Base-by-base conservation (phyloP, 2,329 filamentous ascomycete genomes). In the Xylaria sp. region DNA sequence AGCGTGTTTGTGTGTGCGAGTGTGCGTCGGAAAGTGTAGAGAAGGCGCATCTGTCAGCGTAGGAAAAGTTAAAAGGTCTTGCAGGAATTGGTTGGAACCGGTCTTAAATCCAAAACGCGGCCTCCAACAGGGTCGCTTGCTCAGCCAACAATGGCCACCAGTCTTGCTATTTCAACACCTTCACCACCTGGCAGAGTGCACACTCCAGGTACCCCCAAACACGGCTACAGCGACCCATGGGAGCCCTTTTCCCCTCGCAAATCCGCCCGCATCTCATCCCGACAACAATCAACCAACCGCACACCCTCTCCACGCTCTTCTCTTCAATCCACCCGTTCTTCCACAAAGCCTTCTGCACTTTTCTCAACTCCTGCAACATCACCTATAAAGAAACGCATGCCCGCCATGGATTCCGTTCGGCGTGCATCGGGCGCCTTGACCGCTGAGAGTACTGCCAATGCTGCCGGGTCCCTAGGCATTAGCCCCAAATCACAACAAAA, bases 231-330 rank as follows among this genome's bases (percentile, higher is more conserved):
- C 73, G 92, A 94, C 80, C 82, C 84, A 71, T 94, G 90, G 84
- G 87, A 92, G 76, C 92, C 92, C 54, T 94, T 90, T 77, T 89
- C 90, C 69, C 90, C 91, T 64, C 88, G 91, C 79, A 91, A 92
- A 76, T 92, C 90, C 3, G 86, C 87, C 69, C 87, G 91, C 73
- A 85, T 92, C 74, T 88, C 88, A 66, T 84, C 85, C n/a, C 63
- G 41, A 51, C 86, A 89, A 75, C 84, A 84, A 73, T 76, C 81
- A 55, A 75, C 81, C 78, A 90, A 84, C 76, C 85, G 85, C 79
- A 90, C 88, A 1, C 88, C 89, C 25, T 89, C 87, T 3, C 87
- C 89, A 50, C 74, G 74, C 51, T 60, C 71, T 23, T 68, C 72
- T 18, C 69, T 72, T 37, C 71, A 74, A 74, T 73, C 78, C 74